Evolutionary conservation across 1,139 yeast genomes (phyloP), one percentile per base, ranked within the genome.

Genomic region (Protomyces inundatus): DNA sequence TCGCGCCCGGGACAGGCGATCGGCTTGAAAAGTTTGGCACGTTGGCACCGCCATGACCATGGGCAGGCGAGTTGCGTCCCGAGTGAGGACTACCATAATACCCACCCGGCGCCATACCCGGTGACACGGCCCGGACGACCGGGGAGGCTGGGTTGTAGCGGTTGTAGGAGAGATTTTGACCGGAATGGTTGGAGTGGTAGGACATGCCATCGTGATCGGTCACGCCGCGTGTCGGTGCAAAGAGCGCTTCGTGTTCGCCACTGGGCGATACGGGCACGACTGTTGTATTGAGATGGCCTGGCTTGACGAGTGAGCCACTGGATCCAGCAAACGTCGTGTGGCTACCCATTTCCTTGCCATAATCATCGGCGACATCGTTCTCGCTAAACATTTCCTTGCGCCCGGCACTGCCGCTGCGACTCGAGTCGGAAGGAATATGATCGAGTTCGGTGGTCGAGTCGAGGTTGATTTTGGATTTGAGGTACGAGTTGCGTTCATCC

Each of bases 401-500:
- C 7, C 55, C 55, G 16, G 48, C 48, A 42, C 48, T 42, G 45
- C 62, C 56, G 9, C 48, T 39, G 5, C 42, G 32, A 6, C 53
- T 40, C 4, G 62, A 58, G 10, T 52, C 46, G 4, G 62, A 45
- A 4, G 62, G 54, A 12, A 58, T 58, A 6, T 58, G 62, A 23
- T 58, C 62, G 45, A 58, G 53, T 52, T 58, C 62, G 6, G 62
- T 58, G n/a, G 42, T 58, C 5, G 51, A 36, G 56, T 58, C 62
- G 35, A 58, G 48, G 56, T 58, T 58, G 56, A 58, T 58, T 34
- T 58, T 60, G 23, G 64, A 60, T 37, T 61, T 61, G 33, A 61
- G 52, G 42, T 55, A 61, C 30, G 55, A 45, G 53, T 89, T 95
- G 75, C 98, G 85, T 73, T 93, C 98, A 74, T 93, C 98, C 71